A percentile compares a stretch with the other conserved stretches of the same genome.
Conservation (phyloP, 1,284 basidiomycete genomes). For the Sanguinoderma infundibulare region DNA sequence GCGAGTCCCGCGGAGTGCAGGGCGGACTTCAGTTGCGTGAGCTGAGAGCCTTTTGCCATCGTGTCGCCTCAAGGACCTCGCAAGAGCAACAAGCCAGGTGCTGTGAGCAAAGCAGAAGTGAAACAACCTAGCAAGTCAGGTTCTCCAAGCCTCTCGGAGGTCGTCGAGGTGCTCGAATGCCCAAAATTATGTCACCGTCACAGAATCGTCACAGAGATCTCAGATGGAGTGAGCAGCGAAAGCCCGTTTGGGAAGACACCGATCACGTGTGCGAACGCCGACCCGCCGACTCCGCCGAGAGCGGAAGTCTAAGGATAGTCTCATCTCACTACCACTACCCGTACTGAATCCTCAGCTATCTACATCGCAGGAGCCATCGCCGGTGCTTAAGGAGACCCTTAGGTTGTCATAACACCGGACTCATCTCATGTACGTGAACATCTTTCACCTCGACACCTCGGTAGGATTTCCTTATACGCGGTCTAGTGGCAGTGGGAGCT, state of each 20-base stretch:
- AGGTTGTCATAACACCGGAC: too few relatives aligned
- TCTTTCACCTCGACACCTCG: too few relatives aligned
- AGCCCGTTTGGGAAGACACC: background rate
- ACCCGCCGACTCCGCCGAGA: too few relatives aligned
- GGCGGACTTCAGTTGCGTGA: slow-evolving; percentile 87
- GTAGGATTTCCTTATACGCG: too few relatives aligned
- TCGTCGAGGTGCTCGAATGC: background rate
- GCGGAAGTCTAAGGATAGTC: too few relatives aligned
- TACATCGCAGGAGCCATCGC: too few relatives aligned
- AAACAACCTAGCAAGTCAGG: background rate
- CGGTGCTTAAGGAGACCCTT: too few relatives aligned
- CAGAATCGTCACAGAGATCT: slow-evolving; percentile 4
- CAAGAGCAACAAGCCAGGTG: background rate
- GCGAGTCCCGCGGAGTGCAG: slow-evolving; percentile 79
- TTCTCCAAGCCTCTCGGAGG: background rate
- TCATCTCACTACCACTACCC: too few relatives aligned
- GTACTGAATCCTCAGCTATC: too few relatives aligned
- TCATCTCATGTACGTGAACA: too few relatives aligned
- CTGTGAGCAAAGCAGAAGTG: background rate
- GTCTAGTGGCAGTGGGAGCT: too few relatives aligned
- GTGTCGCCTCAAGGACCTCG: background rate
- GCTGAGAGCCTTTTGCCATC: slow-evolving; percentile 80
- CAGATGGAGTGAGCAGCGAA: background rate
- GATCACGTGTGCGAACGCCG: too few relatives aligned
- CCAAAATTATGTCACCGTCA: slow-evolving; percentile 21